These are phyloP conservation scores for Populus trichocarpa DNA, from an alignment of 441 rosid genomes.

Conservation along the genomic window DNA sequence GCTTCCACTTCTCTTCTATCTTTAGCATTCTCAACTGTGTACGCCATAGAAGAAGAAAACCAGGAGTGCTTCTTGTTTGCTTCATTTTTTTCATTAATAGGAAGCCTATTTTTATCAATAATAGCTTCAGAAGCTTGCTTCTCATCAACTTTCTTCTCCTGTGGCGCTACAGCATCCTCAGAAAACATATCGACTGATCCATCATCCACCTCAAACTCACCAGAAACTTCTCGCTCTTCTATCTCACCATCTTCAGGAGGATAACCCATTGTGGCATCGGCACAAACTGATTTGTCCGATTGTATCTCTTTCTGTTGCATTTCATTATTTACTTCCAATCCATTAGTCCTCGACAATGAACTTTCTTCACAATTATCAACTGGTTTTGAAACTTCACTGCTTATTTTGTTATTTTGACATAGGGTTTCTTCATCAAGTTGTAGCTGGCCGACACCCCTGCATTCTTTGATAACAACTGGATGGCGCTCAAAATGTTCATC, in stretches of 20 bases:
- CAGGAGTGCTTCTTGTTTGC: conserved; percentile 12
- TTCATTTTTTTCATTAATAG: conserved; percentile 20
- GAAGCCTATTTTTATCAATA: conserved; percentile 18
- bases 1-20: conserved; percentile 20
- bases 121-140: conserved; percentile 29
- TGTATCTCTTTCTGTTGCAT: conserved; percentile 33
- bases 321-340: conserved; percentile 26
- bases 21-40: conserved; percentile 10
- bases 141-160: conserved; percentile 27
- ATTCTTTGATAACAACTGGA: conserved; percentile 23
- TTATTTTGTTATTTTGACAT: conserved; percentile 12
- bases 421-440: conserved; percentile 25
- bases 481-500: conserved; percentile 28
- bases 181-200: conserved; percentile 21
- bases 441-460: conserved; percentile 11
- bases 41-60: conserved; percentile 4
- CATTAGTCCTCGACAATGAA: conserved; percentile 15
- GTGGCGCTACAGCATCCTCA: conserved; percentile 25
- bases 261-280: conserved; percentile 19
- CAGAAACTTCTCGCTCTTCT: conserved; percentile 76
- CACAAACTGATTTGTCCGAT: conserved; percentile 25
- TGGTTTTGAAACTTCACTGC: conserved; percentile 27
- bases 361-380: conserved; percentile 14
- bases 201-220: conserved; percentile 26
- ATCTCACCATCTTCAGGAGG: conserved; percentile 39